phyloP scores from a whole-genome alignment of 2,329 filamentous ascomycete species.

The Phaeosphaeriaceae sp. region DNA sequence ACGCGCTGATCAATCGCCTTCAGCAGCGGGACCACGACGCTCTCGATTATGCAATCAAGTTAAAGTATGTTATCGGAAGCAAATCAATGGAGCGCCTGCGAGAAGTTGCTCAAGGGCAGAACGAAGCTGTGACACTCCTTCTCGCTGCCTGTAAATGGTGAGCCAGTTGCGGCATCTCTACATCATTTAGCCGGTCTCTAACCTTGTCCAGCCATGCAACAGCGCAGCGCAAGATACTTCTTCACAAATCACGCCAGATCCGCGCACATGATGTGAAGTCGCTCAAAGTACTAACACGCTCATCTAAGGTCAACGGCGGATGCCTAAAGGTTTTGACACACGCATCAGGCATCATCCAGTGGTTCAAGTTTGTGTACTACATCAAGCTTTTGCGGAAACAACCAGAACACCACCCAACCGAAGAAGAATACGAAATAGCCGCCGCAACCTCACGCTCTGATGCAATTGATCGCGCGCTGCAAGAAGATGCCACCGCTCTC shows the following conservation, averaged over 20 bases:
- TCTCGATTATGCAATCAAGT: slow-evolving; percentile 39
- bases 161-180: slow-evolving; percentile 2
- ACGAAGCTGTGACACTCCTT: slow-evolving; percentile 40
- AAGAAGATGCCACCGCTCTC: slow-evolving; percentile 41
- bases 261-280: slow-evolving; percentile 40
- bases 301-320: slow-evolving; percentile 36
- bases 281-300: slow-evolving; percentile 36
- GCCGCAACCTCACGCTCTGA: slow-evolving; percentile 43
- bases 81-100: slow-evolving; percentile 41
- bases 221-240: slow-evolving; percentile 46
- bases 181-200: slow-evolving; percentile 12
- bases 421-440: slow-evolving; percentile 39
- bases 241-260: slow-evolving; percentile 46
- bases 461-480: slow-evolving; percentile 43
- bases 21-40: slow-evolving; percentile 40
- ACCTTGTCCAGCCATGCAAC: slow-evolving; percentile 38
- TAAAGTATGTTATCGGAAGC: slow-evolving; percentile 39
- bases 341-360: slow-evolving; percentile 43
- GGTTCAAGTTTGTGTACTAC: slow-evolving; percentile 38
- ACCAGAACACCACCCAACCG: slow-evolving; percentile 26
- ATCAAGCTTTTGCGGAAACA: slow-evolving; percentile 31
- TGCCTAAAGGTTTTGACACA: slow-evolving; percentile 37
- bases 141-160: slow-evolving; percentile 43
- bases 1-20: slow-evolving; percentile 32
- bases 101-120: slow-evolving; percentile 41